Evolutionary conservation across 768 basidiomycete genomes (phyloP).

Genomic region (Hygrocybe punicea): DNA sequence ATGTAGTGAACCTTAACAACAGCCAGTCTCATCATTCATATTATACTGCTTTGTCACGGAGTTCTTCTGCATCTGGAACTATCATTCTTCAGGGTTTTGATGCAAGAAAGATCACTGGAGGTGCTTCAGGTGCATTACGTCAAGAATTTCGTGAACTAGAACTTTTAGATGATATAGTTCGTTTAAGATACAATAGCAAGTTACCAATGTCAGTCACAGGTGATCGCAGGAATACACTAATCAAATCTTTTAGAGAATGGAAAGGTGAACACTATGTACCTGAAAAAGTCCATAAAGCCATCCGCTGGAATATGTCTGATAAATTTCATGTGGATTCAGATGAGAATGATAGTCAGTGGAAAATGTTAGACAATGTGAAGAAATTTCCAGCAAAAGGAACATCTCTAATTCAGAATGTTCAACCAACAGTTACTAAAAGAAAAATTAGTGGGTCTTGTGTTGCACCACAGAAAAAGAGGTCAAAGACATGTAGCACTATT

Average conservation of each 20-base stretch:
- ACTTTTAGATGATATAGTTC: conserved; percentile 23
- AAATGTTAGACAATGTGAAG: no score
- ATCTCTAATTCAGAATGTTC: no score
- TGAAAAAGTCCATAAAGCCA: not conserved
- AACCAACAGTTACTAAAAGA: no score
- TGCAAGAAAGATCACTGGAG: conserved; percentile 14
- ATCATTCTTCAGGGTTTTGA: conserved; percentile 27
- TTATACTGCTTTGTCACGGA: conserved; percentile 19
- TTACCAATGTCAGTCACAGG: conserved; percentile 1
- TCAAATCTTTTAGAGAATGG: not conserved
- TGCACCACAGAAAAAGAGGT: no score
- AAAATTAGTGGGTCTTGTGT: no score
- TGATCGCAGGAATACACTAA: not conserved
- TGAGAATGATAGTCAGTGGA: no score
- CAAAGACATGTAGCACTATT: no score
- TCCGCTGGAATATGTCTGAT: not conserved
- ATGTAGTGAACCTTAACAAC: conserved; percentile 25
- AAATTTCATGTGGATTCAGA: no score
- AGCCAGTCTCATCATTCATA: conserved; percentile 12
- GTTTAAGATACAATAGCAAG: conserved; percentile 10
- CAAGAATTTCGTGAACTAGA: conserved; percentile 22
- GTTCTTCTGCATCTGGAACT: conserved; percentile 19
- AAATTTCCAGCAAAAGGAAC: no score
- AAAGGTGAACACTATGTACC: conserved; percentile 7
- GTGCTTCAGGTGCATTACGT: conserved; percentile 12